Base-by-base conservation (phyloP, 768 basidiomycete species). In the Suillus subaureus region DNA sequence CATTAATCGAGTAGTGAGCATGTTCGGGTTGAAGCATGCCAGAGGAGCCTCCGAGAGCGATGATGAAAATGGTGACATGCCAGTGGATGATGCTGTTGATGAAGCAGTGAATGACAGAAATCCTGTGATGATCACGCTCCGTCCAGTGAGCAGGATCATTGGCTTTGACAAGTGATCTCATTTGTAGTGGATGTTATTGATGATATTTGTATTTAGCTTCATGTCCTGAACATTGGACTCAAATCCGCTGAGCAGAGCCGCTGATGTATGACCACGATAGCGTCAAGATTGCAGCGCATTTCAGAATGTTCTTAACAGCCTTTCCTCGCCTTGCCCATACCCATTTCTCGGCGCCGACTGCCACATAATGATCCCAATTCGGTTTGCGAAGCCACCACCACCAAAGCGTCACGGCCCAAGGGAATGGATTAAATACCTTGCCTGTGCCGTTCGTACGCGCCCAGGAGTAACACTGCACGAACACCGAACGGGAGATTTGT, bases 31-130 rank as follows among this genome's bases (percentile, higher is more conserved):
- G 15, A 84, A 85, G 43, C 82, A 84, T 63, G 76, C 83, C 43
- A 77, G 84, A 28, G 73, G 82, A 62, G 78, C 80, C 28, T 84
- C 86, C 3, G 89, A 89, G 68, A 90, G 89, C 68, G 89, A 88
- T 47, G 85, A 82, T 3, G 79, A 79, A 56, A 84, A 82, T 61
- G 71, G n/a, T n/a, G n/a, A n/a, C n/a, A n/a, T n/a, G n/a, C n/a
- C n/a, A n/a, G n/a, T 85, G 64, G 71, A 81, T 65, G 86, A 84
- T 66, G 80, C 82, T 49, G 77, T 78, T 35, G 72, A 76, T 2
- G 80, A 81, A 62, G 73, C 77, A 51, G 77, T 68, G 33, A 71
- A 75, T 47, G 80, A 82, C 67, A 83, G 84, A 64, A 80, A 81
- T 49, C 87, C 88, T 39, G 81, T 83, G 4, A 82, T 83, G 4